Base-by-base conservation (phyloP, 108 stramenopile genomes). In the Nitzschia putrida region DNA sequence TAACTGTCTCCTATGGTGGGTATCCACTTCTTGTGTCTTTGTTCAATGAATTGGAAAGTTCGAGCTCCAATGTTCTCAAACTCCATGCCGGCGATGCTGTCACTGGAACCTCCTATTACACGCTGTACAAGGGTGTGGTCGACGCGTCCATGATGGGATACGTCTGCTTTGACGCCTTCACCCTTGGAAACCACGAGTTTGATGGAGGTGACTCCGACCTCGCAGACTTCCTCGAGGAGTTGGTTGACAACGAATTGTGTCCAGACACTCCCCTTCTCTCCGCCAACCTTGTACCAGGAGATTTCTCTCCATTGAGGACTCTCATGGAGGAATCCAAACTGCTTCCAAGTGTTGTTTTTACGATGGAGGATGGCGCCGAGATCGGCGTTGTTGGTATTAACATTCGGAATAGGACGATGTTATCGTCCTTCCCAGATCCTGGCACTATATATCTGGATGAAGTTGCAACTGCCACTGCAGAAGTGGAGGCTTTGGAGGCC, bases 81-180 rank as follows among this genome's bases (percentile, higher is more conserved):
- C 20, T 84, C 21, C 85, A 86, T 65, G 85, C 81, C n/a, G 85
- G 85, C 26, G 85, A 86, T 64, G 81, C 81, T 23, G 23, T 86
- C 7, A 71, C 79, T 57, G 85, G 85, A 38, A 86, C 81, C 9
- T 16, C 61, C 13, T 83, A 53, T 56, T 86, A 61, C 73, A 80
- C 72, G 22, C 34, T 80, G 0, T 86, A 77, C 50, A 76, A 53
- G n/a, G 68, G 49, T 8, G 68, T 58, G 9, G 57, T 77, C 7
- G 85, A 86, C 68, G 85, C 85, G 37, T 45, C 25, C 42, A 13
- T 83, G 18, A 81, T 86, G 80, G 76, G 69, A 44, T 16, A 22
- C 11, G 65, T 71, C 20, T 57, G 79, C 25, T 83, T 83, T 54
- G 85, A 86, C 53, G 81, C 69, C 26, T 66, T 83, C 21, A 64